Evolutionary conservation across 2,329 filamentous ascomycete species (phyloP), one percentile per base, ranked within the genome.

Genomic region (Fusarium nelsonii): DNA sequence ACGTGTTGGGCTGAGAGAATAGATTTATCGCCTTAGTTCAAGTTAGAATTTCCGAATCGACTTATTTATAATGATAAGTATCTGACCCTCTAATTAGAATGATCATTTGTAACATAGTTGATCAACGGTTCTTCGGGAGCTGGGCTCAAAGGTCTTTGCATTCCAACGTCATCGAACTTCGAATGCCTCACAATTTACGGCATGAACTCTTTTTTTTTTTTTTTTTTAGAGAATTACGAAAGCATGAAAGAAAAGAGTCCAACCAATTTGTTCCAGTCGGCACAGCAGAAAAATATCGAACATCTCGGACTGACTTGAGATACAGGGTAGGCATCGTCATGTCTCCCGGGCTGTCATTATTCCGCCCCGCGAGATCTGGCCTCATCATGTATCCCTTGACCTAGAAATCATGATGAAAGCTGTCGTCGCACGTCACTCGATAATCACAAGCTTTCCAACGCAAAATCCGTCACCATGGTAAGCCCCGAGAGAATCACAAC

Each of bases 291-390:
- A 3, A 15, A n/a, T 15, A n/a, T 28, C 6, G 6, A 28, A 12
- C 16, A 32, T 18, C 28, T n/a, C 5, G 20, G 18, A 33, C 5
- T 10, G 6, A 8, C 18, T 46, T 3, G 11, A 8, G 18, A 37
- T 65, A 7, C 53, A 70, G 67, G 67, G 67, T 69, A 68, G n/a
- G 52, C 30, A 7, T 4, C 2, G 33, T 7, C 5, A 3, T 39
- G 48, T 53, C 10, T 14, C 15, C 18, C 62, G 66, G 67, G 41
- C 20, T 6, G 26, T 44, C 11, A 30, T 72, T 70, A 43, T 64
- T 71, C 69, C 67, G 64, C 40, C 54, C 73, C 72, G 69, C 50
- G 71, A 72, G 62, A 74, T 74, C 73, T 74, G 73, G 73, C 73
- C 73, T 74, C 33, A 65, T 55, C 62, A 73, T 73, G 61, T 68